phyloP scores from a whole-genome alignment of 805 yeast species.

The Kodamaea leandrae region DNA sequence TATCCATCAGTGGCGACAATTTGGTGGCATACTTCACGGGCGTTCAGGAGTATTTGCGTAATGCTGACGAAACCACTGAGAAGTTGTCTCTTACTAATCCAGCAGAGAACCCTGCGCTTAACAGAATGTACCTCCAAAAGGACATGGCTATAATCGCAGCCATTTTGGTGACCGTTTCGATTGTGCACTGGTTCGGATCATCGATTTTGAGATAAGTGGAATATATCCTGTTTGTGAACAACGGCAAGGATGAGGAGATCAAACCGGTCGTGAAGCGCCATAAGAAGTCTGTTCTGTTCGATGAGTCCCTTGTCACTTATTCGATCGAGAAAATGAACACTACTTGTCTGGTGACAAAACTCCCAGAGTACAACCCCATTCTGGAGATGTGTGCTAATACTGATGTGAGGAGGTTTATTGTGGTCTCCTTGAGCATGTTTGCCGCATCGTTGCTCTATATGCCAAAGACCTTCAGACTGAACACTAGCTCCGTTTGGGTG shows the following conservation, averaged over 20 bases:
- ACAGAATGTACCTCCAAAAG: conserved; percentile 13
- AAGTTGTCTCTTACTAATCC: background rate
- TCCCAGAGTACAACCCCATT: background rate
- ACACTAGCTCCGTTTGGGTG: conserved; percentile 5
- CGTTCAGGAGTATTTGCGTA: background rate
- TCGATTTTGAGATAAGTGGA: conserved; percentile 17
- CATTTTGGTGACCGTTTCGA: conserved; percentile 13
- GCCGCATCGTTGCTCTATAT: background rate
- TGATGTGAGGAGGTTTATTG: background rate
- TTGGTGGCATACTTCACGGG: background rate
- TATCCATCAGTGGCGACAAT: background rate
- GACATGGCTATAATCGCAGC: conserved; percentile 12
- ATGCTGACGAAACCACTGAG: background rate
- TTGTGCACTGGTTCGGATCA: conserved; percentile 12
- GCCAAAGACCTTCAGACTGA: background rate
- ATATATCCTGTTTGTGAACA: conserved; percentile 15
- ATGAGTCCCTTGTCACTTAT: conserved; percentile 15
- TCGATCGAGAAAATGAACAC: conserved; percentile 12
- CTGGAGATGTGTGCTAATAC: background rate
- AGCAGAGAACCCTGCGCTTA: background rate
- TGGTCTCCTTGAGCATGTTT: background rate
- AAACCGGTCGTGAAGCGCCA: conserved; percentile 7
- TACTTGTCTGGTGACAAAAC: background rate
- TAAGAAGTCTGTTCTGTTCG: conserved; percentile 20
- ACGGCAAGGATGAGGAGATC: conserved; percentile 7